phyloP scores from a whole-genome alignment of 495 filamentous ascomycete species.

The Penicillium canescens region DNA sequence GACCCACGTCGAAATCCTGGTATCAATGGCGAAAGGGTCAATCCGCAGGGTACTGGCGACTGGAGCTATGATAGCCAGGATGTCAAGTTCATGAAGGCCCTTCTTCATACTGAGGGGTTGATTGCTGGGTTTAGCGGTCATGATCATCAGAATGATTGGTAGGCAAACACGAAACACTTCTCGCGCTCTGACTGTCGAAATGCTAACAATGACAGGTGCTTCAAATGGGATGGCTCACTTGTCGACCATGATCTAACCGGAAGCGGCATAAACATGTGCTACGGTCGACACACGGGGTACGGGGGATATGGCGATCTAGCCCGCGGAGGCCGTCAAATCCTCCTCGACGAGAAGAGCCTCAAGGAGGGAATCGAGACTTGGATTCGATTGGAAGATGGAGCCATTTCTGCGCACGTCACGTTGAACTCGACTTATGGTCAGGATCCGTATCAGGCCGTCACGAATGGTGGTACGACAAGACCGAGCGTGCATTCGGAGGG shows the following conservation, averaged over 20 bases:
- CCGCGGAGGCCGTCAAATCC: constrained; percentile 60
- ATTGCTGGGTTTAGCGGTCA: constrained; percentile 68
- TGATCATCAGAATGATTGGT: constrained; percentile 73
- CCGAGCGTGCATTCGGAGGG: background rate
- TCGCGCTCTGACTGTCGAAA: no score
- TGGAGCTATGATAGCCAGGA: constrained; percentile 52
- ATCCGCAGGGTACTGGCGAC: constrained; percentile 25
- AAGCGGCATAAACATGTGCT: constrained; percentile 57
- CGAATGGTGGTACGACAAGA: background rate
- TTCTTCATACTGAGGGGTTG: constrained; percentile 56
- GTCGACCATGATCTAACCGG: constrained; percentile 34
- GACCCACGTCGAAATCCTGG: constrained; percentile 53
- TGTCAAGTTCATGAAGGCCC: constrained; percentile 62
- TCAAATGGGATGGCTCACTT: constrained; percentile 35
- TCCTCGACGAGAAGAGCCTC: constrained; percentile 40
- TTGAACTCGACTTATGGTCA: constrained; percentile 69
- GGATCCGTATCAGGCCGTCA: constrained; percentile 35
- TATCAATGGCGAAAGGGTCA: constrained; percentile 58
- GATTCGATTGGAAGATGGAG: constrained; percentile 63
- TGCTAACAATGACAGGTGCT: constrained; percentile 27
- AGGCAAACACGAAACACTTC: background rate
- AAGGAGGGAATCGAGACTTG: constrained; percentile 56
- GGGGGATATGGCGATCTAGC: constrained; percentile 69
- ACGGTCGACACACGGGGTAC: constrained; percentile 70
- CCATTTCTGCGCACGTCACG: constrained; percentile 54